These are phyloP conservation scores for Xenoacremonium recifei DNA, from an alignment of 2,329 filamentous ascomycete genomes.

Conservation along the genomic window DNA sequence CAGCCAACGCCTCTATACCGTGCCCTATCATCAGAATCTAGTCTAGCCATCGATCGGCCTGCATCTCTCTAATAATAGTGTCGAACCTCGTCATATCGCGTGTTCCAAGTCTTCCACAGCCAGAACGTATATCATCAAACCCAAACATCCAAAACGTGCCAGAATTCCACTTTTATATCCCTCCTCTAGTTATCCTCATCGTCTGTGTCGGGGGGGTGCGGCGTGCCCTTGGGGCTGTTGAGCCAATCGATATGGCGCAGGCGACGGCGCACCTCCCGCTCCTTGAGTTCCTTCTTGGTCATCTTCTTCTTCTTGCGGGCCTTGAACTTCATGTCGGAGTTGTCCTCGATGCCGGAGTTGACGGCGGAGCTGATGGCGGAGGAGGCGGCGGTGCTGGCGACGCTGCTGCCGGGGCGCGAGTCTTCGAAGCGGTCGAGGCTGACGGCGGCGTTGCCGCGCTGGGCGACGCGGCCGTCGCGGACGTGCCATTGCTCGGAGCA, in stretches of 20 bases:
- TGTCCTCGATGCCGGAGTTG: slow-evolving; percentile 83
- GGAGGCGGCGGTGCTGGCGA: slow-evolving; percentile 54
- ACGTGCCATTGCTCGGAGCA: slow-evolving; percentile 98
- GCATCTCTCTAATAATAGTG: slow-evolving; percentile 16
- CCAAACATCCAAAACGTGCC: slow-evolving; percentile 1
- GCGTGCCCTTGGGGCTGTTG: slow-evolving; percentile 81
- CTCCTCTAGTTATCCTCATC: slow-evolving; percentile 57
- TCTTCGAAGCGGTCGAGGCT: slow-evolving; percentile 86
- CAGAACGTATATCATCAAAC: neutral
- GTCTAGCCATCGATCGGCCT: slow-evolving; percentile 20
- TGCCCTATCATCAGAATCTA: slow-evolving; percentile 8
- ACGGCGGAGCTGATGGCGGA: slow-evolving; percentile 57
- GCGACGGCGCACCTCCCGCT: slow-evolving; percentile 81
- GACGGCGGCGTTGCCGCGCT: slow-evolving; percentile 75
- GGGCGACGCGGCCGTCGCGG: slow-evolving; percentile 79
- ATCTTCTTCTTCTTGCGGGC: slow-evolving; percentile 97
- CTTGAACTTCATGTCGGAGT: slow-evolving; percentile 79
- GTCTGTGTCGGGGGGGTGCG: slow-evolving; percentile 73
- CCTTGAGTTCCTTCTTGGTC: slow-evolving; percentile 95
- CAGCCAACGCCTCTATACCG: slow-evolving; percentile 17
- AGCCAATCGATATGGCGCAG: slow-evolving; percentile 85
- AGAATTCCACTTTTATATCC: slow-evolving; percentile 1
- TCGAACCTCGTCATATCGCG: slow-evolving; percentile 4
- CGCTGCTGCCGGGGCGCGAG: slow-evolving; percentile 58
- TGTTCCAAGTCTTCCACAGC: neutral